Conservation (phyloP, 2,329 filamentous ascomycete genomes). For the Botrytis aclada region DNA sequence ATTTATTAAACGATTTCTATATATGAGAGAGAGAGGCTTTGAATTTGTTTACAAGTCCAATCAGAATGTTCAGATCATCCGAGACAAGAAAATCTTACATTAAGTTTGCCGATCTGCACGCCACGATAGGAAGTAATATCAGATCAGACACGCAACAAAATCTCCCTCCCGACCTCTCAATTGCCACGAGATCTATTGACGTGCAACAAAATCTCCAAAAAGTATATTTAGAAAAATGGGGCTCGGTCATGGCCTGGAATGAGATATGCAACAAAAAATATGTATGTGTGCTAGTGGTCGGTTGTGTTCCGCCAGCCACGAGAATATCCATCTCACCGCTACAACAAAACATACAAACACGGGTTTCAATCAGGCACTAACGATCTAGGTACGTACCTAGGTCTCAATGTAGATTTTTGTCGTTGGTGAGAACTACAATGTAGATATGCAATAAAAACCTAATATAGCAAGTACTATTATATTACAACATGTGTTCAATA, state of each 20-base stretch:
- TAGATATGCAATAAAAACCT: background rate
- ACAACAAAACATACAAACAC: background rate
- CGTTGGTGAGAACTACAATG: background rate
- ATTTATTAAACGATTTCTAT: background rate
- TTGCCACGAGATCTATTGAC: background rate
- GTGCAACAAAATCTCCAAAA: background rate
- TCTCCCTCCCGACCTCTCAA: background rate
- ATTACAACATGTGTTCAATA: background rate
- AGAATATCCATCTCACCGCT: background rate
- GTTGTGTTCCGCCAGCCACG: background rate
- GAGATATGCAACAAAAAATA: background rate
- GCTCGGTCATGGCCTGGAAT: background rate
- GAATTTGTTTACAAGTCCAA: background rate
- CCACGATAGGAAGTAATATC: background rate
- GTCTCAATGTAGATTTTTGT: too few species aligned
- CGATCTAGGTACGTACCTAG: background rate
- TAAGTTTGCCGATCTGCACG: background rate
- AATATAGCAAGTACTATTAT: background rate
- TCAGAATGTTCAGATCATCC: background rate
- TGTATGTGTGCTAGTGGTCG: background rate
- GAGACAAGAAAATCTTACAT: background rate
- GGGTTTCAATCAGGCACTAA: too few species aligned
- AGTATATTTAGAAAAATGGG: background rate
- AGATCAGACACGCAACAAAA: background rate
- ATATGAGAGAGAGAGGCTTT: background rate